These are phyloP conservation scores for Isabelozyma rhagii DNA, from an alignment of 805 yeast genomes.

Conservation along the genomic window DNA sequence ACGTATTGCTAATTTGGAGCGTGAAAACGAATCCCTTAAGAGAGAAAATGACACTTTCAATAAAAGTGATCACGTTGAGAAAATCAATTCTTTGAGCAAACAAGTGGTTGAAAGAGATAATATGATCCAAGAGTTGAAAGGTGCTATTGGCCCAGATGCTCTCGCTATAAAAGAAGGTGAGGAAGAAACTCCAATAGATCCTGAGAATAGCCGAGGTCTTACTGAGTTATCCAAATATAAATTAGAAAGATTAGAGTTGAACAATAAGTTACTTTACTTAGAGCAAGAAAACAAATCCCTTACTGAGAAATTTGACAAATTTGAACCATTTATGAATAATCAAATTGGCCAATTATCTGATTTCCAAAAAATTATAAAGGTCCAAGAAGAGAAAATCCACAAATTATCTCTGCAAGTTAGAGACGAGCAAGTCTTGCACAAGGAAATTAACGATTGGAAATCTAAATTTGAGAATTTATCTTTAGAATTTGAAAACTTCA, in stretches of 20 bases:
- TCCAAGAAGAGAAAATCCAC: slow-evolving; percentile 47
- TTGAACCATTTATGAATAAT: slow-evolving; percentile 52
- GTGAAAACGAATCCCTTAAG: slow-evolving; percentile 16
- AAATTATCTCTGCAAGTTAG: slow-evolving; percentile 38
- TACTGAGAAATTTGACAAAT: slow-evolving; percentile 38
- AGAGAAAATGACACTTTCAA: slow-evolving; percentile 5
- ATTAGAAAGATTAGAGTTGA: slow-evolving; percentile 42
- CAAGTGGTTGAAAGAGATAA: slow-evolving; percentile 28
- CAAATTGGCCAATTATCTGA: slow-evolving; percentile 51
- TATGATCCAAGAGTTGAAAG: slow-evolving; percentile 29
- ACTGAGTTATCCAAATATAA: slow-evolving; percentile 37
- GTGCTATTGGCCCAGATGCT: slow-evolving; percentile 21
- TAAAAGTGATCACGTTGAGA: slow-evolving; percentile 1
- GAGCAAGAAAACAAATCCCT: slow-evolving; percentile 44
- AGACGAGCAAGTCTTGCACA: slow-evolving; percentile 42
- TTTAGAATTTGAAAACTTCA: slow-evolving; percentile 42
- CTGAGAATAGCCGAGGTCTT: slow-evolving; percentile 11
- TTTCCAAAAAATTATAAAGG: slow-evolving; percentile 52
- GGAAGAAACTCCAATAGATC: slow-evolving; percentile 3
- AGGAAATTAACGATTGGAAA: slow-evolving; percentile 48
- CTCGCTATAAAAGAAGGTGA: slow-evolving; percentile 18
- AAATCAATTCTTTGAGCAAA: slow-evolving; percentile 9
- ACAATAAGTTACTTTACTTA: slow-evolving; percentile 42
- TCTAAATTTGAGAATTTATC: slow-evolving; percentile 41
- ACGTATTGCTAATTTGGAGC: slow-evolving; percentile 48